Evolutionary conservation across 495 filamentous ascomycete species (phyloP), one percentile per base, ranked within the genome.

Genomic region (Cercophora samala): DNA sequence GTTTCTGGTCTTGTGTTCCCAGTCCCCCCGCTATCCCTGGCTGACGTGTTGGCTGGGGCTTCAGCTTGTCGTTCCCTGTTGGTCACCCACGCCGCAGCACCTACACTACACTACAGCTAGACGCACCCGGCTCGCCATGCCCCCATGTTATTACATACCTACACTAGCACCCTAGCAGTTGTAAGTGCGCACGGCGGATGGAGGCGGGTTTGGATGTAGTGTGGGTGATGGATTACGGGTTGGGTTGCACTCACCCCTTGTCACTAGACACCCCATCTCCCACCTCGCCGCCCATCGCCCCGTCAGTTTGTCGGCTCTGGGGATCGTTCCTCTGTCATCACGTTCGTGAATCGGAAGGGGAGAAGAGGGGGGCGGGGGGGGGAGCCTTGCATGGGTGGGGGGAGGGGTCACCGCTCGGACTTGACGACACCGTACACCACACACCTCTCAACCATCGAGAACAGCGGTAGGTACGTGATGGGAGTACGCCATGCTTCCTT

Each of bases 191-290:
- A 46, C 8, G 1, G 1, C 37, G 37, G 37, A 46, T 46, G 37
- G 37, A 18, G 37, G 37, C 37, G 37, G 37, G 37, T 46, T 46
- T 9, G 37, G 13, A 46, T 46, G 37, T 1, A 9, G 37, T 46
- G 15, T 46, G 37, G 37, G 0, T 46, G 0, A 46, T 46, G 37
- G 37, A 11, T 46, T n/a, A n/a, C n/a, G n/a, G n/a, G n/a, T 29
- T 11, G 37, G 37, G 53, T 56, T 19, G 22, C 53, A 56, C 6
- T 56, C n/a, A 21, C 53, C 2, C 53, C 22, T 21, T 56, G 53
- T 56, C 53, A 56, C 53, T 56, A 56, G n/a, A 19, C 53, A 23
- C 53, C 53, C 53, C 53, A 18, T 46, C 37, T 46, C 37, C 37
- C n/a, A 23, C 53, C 53, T 56, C 53, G 53, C 22, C 22, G 53